A percentile compares a stretch with the other conserved stretches of the same genome.
Evolutionary conservation across 306 rosid species (phyloP).

Genomic region (Vigna trinervia): DNA sequence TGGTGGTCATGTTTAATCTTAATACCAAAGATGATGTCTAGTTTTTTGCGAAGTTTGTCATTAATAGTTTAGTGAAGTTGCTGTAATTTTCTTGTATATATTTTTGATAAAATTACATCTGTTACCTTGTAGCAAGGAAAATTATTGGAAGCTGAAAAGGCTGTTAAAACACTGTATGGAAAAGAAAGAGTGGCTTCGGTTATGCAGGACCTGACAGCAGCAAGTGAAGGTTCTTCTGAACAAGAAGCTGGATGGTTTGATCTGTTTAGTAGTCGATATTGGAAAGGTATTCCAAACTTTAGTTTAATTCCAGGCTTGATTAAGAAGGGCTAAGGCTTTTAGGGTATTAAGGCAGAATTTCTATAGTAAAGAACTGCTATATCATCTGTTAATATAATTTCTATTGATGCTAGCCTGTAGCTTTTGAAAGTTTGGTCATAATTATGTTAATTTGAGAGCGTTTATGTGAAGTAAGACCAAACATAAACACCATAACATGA

Average conservation of each 20-base stretch:
- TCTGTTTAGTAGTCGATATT: constrained; percentile 80
- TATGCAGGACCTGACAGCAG: constrained; percentile 62
- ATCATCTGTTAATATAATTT: constrained; percentile 3
- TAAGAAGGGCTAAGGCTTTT: not conserved
- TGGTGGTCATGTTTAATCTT: not conserved
- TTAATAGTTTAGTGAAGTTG: constrained; percentile 9
- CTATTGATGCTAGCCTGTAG: not conserved
- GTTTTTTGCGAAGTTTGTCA: not conserved
- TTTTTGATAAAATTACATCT: constrained; percentile 1
- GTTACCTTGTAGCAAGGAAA: constrained; percentile 76
- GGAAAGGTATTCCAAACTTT: constrained; percentile 65
- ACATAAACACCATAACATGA: not conserved
- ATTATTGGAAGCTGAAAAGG: constrained; percentile 72
- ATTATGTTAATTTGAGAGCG: constrained; percentile 1
- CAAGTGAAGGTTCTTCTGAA: constrained; percentile 76
- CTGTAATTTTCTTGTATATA: constrained; percentile 5
- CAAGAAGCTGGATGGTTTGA: constrained; percentile 93
- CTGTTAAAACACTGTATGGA: constrained; percentile 70
- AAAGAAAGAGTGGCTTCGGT: constrained; percentile 78
- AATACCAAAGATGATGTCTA: not conserved
- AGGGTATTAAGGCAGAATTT: constrained; percentile 4
- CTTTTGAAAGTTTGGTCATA: not conserved
- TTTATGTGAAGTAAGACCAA: not conserved
- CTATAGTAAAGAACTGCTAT: not conserved
- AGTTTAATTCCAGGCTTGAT: not conserved